Percentiles rank a stretch among this genome's conserved stretches.
phyloP scores from a whole-genome alignment of 345 rosid species.

The Odontarrhena argentea region DNA sequence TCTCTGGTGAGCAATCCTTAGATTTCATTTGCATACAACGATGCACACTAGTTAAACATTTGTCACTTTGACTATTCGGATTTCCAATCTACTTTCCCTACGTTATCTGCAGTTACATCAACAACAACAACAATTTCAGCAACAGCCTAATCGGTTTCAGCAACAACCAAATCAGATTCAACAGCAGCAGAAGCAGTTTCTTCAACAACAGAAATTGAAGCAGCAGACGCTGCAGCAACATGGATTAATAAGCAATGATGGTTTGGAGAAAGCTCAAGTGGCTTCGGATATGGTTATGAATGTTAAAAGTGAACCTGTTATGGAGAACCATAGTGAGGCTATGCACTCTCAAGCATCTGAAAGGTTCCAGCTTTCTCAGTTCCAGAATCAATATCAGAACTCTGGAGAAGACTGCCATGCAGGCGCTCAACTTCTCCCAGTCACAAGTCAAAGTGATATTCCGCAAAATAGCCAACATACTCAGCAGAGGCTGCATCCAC shows the following conservation, averaged over 20 bases:
- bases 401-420: slow-evolving; percentile 53
- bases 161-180: slow-evolving; percentile 61
- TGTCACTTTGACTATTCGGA: slow-evolving; percentile 54
- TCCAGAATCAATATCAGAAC: slow-evolving; percentile 69
- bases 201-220: slow-evolving; percentile 56
- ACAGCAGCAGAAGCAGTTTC: slow-evolving; percentile 60
- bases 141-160: slow-evolving; percentile 57
- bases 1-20: slow-evolving; percentile 56
- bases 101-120: slow-evolving; percentile 57
- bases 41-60: slow-evolving; percentile 46
- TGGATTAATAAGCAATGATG: slow-evolving; percentile 50
- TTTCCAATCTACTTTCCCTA: slow-evolving; percentile 51
- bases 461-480: slow-evolving; percentile 60
- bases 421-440: slow-evolving; percentile 47
- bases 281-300: slow-evolving; percentile 54
- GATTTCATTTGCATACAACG: slow-evolving; percentile 56
- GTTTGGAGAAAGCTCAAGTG: slow-evolving; percentile 60
- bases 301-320: slow-evolving; percentile 69
- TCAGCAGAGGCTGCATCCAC: slow-evolving; percentile 61
- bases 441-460: slow-evolving; percentile 49
- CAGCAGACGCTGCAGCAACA: slow-evolving; percentile 70
- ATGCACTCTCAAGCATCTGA: slow-evolving; percentile 63
- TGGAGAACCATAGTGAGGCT: slow-evolving; percentile 53
- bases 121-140: slow-evolving; percentile 65
- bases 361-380: slow-evolving; percentile 58